A percentile compares a stretch with the other conserved stretches of the same genome.
These are phyloP conservation scores for Rhododendron henanense DNA, from an alignment of 148 eudicot genomes.

Conservation along the genomic window DNA sequence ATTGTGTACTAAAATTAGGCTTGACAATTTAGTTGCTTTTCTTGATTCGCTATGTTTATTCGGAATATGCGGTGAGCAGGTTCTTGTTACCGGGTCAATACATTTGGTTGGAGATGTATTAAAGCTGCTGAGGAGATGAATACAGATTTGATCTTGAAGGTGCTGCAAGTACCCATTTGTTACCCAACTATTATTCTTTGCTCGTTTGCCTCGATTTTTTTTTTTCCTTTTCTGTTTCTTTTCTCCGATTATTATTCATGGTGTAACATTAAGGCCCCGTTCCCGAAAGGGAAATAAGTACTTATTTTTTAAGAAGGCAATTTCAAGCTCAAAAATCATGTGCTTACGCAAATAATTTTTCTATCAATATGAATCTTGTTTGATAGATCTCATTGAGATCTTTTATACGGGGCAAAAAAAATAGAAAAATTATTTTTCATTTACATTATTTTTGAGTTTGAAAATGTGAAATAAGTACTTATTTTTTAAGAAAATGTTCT, in stretches of 20 bases:
- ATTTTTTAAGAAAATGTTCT: no score
- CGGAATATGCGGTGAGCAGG: conserved; percentile 29
- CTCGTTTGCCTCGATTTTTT: background rate
- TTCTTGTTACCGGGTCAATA: conserved; percentile 85
- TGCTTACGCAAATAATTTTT: no score
- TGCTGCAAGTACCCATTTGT: background rate
- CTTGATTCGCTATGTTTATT: background rate
- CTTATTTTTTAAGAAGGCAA: no score
- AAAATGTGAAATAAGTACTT: no score
- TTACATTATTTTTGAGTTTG: no score
- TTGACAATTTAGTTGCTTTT: background rate
- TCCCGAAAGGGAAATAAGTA: no score
- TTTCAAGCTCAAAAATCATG: no score
- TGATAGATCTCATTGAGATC: no score
- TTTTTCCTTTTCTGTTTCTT: background rate
- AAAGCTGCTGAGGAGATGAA: conserved; percentile 58
- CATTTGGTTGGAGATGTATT: conserved; percentile 88
- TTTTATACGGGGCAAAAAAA: no score
- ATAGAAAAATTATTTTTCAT: no score
- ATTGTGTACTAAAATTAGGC: background rate
- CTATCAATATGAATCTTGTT: no score
- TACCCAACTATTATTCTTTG: background rate
- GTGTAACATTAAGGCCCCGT: background rate
- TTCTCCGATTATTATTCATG: background rate
- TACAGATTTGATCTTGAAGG: background rate